Evolutionary conservation across 108 stramenopile species (phyloP), one percentile per base, ranked within the genome.

Genomic region (Phaeodactylum tricornutum): DNA sequence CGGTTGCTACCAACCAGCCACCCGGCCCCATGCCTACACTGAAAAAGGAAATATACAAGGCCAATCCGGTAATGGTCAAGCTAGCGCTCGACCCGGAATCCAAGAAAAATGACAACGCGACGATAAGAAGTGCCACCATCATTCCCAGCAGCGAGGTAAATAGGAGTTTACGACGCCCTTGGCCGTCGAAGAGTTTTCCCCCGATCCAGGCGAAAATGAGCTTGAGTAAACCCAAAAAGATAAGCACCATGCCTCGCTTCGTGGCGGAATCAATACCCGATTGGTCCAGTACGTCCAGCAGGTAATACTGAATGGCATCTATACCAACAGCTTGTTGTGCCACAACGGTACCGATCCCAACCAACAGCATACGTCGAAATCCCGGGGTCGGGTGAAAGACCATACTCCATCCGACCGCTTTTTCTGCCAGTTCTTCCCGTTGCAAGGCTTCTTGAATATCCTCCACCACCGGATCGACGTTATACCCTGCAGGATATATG

Each of bases 281-380:
- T 16, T 65, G 53, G 28, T 66, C 61, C 12, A 80, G 25, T 21
- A 80, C 57, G 27, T 60, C 62, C 7, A 74, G 61, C 33, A 74
- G 49, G 72, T 71, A 80, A 53, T 80, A 81, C 29, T 69, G 62
- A 29, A 84, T 62, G 24, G 76, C 78, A 51, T 84, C 83, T 37
- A 71, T 71, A 14, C 83, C 83, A n/a, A 62, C 66, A 26, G 76
- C 67, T 44, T 80, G 79, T 34, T 84, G 83, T 12, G 66, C 68
- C 12, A 77, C 53, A 1, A 72, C 76, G 4, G 62, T 58, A 1
- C 83, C 78, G 9, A 80, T 53, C 11, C 83, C 83, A 14, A 79
- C 76, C 39, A 85, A n/a, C 3, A 85, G 47, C 74, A 81, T 81
- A 4, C 74, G 59, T 29, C 62, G 57, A 47, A 80, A 67, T 16